These are phyloP conservation scores for Mesostigma viride DNA, from an alignment of 139 green algal genomes.

Conservation along the genomic window DNA sequence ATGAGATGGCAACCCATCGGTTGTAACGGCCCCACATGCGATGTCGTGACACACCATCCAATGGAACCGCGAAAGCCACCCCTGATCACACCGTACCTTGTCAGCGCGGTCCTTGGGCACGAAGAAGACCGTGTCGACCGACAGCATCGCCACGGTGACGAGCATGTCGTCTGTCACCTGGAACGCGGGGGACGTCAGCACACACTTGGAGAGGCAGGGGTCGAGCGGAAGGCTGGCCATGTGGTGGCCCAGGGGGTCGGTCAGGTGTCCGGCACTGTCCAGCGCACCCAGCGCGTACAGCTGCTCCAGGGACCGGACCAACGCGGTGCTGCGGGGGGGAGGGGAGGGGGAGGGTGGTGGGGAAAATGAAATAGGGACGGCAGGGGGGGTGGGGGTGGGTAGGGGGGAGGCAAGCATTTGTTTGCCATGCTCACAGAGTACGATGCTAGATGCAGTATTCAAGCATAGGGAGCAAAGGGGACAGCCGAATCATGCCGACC, in stretches of 20 bases:
- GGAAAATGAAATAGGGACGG: slow-evolving; percentile 2
- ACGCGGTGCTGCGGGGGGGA: slow-evolving; percentile 22
- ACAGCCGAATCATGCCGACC: too few species aligned
- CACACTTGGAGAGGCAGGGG: slow-evolving; percentile 81
- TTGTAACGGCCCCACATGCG: too few species aligned
- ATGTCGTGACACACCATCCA: too few species aligned
- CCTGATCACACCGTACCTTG: slow-evolving; percentile 42
- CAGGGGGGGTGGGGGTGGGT: not conserved
- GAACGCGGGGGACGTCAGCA: slow-evolving; percentile 67
- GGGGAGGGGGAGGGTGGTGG: not conserved
- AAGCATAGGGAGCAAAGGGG: too few species aligned
- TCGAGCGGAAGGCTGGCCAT: slow-evolving; percentile 96
- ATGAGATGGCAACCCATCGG: too few species aligned
- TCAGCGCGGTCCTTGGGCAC: slow-evolving; percentile 83
- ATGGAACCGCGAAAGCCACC: too few species aligned
- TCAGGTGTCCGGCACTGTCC: slow-evolving; percentile 54
- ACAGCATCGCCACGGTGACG: slow-evolving; percentile 87
- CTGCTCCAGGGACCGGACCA: slow-evolving; percentile 71
- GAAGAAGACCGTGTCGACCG: slow-evolving; percentile 81
- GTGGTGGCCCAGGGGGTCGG: slow-evolving; percentile 42
- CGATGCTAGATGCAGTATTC: too few species aligned
- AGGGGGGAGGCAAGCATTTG: not conserved
- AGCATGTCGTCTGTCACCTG: slow-evolving; percentile 61
- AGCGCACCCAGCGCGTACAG: slow-evolving; percentile 91
- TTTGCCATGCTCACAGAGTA: too few species aligned